A percentile compares a stretch with the other conserved stretches of the same genome.
phyloP scores from a whole-genome alignment of 2,329 filamentous ascomycete species.

The Xylariales sp. region DNA sequence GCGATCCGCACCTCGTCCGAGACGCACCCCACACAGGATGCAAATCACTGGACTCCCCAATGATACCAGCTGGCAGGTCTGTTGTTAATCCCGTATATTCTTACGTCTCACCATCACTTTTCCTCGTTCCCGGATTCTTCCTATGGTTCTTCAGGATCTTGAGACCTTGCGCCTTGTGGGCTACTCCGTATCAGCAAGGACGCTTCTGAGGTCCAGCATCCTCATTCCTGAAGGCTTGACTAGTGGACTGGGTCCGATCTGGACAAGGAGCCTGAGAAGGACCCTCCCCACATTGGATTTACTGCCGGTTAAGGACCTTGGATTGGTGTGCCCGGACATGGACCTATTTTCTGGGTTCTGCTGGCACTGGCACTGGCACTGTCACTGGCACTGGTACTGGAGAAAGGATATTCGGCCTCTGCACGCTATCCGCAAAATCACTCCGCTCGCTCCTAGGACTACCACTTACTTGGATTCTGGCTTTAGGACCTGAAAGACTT shows the following conservation, averaged over 20 bases:
- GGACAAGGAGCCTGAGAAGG: constrained; percentile 25
- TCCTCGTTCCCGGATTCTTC: constrained; percentile 28
- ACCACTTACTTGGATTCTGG: constrained; percentile 77
- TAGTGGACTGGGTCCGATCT: constrained; percentile 24
- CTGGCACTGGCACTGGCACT: constrained; percentile 21
- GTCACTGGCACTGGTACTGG: constrained; percentile 26
- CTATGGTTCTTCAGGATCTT: constrained; percentile 17
- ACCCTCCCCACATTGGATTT: constrained; percentile 23
- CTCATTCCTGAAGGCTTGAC: constrained; percentile 13
- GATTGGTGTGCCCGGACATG: constrained; percentile 28
- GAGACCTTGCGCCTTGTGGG: constrained; percentile 21
- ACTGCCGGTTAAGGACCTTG: constrained; percentile 16
- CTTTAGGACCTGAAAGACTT: constrained; percentile 99
- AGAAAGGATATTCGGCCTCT: constrained; percentile 22
- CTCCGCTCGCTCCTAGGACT: constrained; percentile 44
- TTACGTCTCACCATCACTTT: constrained; percentile 28
- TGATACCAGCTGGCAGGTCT: constrained; percentile 99
- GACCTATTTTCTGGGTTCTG: constrained; percentile 22
- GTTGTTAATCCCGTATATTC: constrained; percentile 58
- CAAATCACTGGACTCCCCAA: constrained; percentile 92
- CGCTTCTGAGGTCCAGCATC: constrained; percentile 14
- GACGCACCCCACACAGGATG: constrained; percentile 95
- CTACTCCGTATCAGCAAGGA: constrained; percentile 22
- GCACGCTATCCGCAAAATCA: constrained; percentile 21
- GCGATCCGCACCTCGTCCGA: constrained; percentile 65